Conservation (phyloP, 73 alveolate genomes). For the Effrenium voratum region DNA sequence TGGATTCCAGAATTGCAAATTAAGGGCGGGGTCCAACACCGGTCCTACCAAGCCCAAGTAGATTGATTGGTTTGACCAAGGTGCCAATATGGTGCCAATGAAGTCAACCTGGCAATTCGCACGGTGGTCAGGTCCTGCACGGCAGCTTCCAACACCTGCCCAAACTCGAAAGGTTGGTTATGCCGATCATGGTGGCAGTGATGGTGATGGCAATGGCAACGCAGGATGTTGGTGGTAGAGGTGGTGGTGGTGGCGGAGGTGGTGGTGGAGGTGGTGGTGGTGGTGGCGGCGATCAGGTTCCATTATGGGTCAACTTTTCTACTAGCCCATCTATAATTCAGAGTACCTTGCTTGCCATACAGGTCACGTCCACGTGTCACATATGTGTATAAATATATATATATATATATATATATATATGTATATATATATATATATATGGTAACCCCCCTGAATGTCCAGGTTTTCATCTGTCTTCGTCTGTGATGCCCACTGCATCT, state of each 20-base stretch:
- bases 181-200: background rate
- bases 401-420: background rate
- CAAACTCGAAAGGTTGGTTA: too few relatives aligned
- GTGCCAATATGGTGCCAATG: too few relatives aligned
- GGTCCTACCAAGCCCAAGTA: too few relatives aligned
- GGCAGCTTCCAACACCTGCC: conserved; percentile 28
- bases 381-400: background rate
- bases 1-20: too few relatives aligned
- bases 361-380: background rate
- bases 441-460: background rate
- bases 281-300: background rate
- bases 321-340: background rate
- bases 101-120: too few relatives aligned
- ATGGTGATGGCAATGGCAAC: background rate
- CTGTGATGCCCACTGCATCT: background rate
- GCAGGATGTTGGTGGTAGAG: background rate
- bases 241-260: background rate
- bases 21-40: too few relatives aligned
- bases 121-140: too few relatives aligned
- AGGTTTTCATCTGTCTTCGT: background rate
- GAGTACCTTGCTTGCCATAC: background rate
- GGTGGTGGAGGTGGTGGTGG: background rate
- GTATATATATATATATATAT: background rate
- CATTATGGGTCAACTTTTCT: background rate
- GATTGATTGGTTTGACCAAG: too few relatives aligned